Evolutionary conservation across 2,329 filamentous ascomycete genomes (phyloP), one percentile per base, ranked within the genome.

Genomic region (Capronia americana): DNA sequence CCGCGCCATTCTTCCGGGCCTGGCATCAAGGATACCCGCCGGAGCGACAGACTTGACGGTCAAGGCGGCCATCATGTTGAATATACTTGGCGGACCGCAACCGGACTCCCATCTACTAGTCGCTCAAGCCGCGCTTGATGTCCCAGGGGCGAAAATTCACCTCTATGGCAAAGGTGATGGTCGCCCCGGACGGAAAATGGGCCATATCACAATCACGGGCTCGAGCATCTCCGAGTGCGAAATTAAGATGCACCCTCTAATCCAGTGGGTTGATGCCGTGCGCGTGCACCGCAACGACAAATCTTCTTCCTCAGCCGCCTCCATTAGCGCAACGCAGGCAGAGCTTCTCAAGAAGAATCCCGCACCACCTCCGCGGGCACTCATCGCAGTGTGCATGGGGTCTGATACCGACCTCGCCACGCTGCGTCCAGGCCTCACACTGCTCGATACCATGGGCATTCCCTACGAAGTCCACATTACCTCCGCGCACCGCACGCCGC

Each of bases 111-210:
- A 93, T 92, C 75, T 87, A 46, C 78, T 85, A 55, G 80, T 88
- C 63, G 85, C 85, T 12, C 79, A 84, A 65, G 79, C 79, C 59
- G 88, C 89, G 1, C 79, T 89, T 38, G 80, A 84, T 54, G 83
- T 84, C 61, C 85, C 84, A 51, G 86, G 84, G 62, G 87, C 85
- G 44, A 85, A 83, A 60, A 84, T 97, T 11, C 94, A 99, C 75
- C 87, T 97, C 55, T 99, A 99, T 80, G 93, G 93, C 74, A 98
- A 98, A 80, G 87, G 86, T 11, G 87, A 87, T 55, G 91, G 93
- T 28, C 92, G 93, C 73, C 92, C 92, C 4, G 90, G 92, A 38
- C 89, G 95, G 54, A 99, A 98, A 79, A 98, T 98, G 81, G 94
- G 94, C 11, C 95, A 99, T 77, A 87, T 99, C 72, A 98, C 93